Evolutionary conservation across 345 rosid species (phyloP).

Genomic region (Hibiscus syriacus): DNA sequence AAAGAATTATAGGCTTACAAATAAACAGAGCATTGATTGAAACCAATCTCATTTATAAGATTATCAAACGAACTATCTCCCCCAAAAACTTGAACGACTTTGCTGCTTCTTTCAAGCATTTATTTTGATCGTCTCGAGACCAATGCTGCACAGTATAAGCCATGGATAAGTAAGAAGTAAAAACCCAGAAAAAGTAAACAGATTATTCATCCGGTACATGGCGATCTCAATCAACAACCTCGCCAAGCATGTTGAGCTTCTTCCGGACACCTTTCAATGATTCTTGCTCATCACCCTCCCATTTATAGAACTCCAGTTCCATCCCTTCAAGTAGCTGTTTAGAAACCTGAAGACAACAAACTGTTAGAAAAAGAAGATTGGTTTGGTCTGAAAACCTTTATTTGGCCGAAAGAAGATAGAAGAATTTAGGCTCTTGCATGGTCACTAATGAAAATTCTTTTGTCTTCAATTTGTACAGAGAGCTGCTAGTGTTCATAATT

Average conservation of each 20-base stretch:
- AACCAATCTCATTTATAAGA: constrained; percentile 26
- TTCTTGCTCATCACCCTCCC: constrained; percentile 60
- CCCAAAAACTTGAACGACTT: constrained; percentile 73
- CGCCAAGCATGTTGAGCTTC: constrained; percentile 77
- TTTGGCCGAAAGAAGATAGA: not conserved
- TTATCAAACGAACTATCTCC: constrained; percentile 75
- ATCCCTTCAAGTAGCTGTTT: constrained; percentile 59
- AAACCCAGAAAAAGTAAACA: constrained; percentile 10
- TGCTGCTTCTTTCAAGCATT: constrained; percentile 72
- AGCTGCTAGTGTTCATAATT: not conserved
- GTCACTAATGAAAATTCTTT: not conserved
- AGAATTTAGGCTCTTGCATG: not conserved
- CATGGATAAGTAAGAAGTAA: constrained; percentile 13
- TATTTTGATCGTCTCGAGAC: constrained; percentile 70
- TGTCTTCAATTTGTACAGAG: not conserved
- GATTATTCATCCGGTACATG: not conserved
- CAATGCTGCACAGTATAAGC: constrained; percentile 51
- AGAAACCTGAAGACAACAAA: constrained; percentile 46
- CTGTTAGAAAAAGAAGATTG: not conserved
- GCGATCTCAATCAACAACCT: constrained; percentile 38
- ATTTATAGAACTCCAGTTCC: constrained; percentile 56
- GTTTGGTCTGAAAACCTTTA: not conserved
- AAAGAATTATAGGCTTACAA: not conserved
- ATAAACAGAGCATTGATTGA: not conserved
- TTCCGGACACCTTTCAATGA: constrained; percentile 58